These are phyloP conservation scores for Nosema granulosis DNA, from an alignment of 371 early-diverging fungal species.

Conservation along the genomic window DNA sequence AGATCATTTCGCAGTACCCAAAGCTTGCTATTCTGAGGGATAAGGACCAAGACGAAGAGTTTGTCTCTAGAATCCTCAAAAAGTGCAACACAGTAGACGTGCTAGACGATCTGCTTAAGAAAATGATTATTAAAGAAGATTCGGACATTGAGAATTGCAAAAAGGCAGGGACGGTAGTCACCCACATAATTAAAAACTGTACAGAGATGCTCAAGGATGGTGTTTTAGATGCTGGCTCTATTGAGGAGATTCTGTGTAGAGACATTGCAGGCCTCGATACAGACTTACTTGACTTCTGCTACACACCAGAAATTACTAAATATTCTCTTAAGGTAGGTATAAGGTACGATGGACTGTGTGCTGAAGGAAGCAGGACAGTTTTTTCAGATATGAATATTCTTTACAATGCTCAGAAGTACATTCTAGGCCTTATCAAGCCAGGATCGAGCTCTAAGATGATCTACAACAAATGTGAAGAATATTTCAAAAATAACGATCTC, in stretches of 20 bases:
- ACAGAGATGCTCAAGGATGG: conserved; percentile 50
- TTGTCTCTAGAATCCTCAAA: conserved; percentile 46
- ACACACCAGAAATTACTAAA: conserved; percentile 29
- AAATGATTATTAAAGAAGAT: conserved; percentile 57
- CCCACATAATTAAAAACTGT: conserved; percentile 37
- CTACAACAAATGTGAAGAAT: conserved; percentile 20
- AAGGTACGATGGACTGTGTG: conserved; percentile 64
- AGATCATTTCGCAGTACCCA: conserved; percentile 17
- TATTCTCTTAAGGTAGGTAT: conserved; percentile 57
- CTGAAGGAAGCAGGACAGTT: conserved; percentile 62
- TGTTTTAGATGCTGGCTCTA: conserved; percentile 22
- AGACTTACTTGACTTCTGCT: conserved; percentile 37
- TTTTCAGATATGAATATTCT: conserved; percentile 52
- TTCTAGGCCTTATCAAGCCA: conserved; percentile 18
- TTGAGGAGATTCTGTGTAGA: conserved; percentile 39
- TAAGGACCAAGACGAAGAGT: conserved; percentile 51
- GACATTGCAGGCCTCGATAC: conserved; percentile 48
- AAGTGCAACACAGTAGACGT: conserved; percentile 45
- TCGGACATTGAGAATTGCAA: conserved; percentile 49
- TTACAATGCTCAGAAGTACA: conserved; percentile 47
- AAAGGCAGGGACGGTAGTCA: conserved; percentile 45
- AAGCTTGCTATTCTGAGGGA: conserved; percentile 49
- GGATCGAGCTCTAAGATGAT: conserved; percentile 28
- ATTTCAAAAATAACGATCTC: conserved; percentile 29
- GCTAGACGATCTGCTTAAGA: conserved; percentile 27